Evolutionary conservation across 2,329 filamentous ascomycete species (phyloP), one percentile per base, ranked within the genome.

Genomic region (Elsinoe ampelina): DNA sequence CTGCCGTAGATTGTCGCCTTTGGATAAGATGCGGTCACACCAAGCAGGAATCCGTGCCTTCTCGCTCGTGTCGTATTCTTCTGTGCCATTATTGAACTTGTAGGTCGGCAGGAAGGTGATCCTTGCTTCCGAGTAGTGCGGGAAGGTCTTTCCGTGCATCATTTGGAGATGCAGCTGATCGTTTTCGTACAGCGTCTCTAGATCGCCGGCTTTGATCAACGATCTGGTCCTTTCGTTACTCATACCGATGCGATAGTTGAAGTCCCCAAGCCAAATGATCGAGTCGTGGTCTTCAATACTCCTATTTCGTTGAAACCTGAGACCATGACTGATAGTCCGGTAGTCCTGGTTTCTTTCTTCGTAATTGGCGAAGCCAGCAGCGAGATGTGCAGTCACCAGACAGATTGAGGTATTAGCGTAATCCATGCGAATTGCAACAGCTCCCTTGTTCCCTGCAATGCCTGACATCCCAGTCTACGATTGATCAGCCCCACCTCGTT

Each of bases 161-260:
- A 97, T 98, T 76, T 97, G 91, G 7, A 97, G 75, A 68, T 97
- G 96, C 57, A 98, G 79, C 77, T 96, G 91, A 66, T 97, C 92
- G 65, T 96, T 95, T 60, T 93, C 87, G 67, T 95, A 95, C 51
- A 97, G 73, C 15, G 79, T 84, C 57, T 86, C 87, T 10, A 95
- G 76, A 65, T 96, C 86, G 22, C 81, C 77, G 56, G 80, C 78
- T 63, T 85, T 80, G 56, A 95, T 82, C 8, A 95, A 74, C 32
- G 84, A 80, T 62, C 87, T 85, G 6, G 89, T 88, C 59, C 80
- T 84, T 38, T 95, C 89, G 61, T 89, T 83, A 43, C 79, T 80
- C 58, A 97, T 77, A 1, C 91, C 92, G 64, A 98, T 95, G 15
- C 93, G 86, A 71, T 98, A 98, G 68, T 98, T 98, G 76, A 98